Conservation (phyloP, 106 monocot genomes). For the Amphibolis antarctica region DNA sequence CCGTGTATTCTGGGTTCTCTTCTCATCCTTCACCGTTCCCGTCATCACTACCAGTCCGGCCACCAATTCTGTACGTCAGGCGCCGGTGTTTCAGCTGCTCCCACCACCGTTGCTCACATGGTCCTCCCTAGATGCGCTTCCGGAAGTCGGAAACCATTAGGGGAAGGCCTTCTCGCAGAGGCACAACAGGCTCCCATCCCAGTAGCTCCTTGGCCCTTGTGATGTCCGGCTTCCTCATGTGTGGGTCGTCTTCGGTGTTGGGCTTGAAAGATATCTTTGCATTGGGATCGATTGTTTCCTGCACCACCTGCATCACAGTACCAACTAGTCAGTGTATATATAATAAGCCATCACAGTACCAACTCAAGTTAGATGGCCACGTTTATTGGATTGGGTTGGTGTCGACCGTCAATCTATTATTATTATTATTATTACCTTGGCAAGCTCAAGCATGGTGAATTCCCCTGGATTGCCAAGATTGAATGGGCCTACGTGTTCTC, state of each 20-base stretch:
- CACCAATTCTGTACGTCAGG: too few relatives aligned
- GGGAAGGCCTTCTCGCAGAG: conserved; percentile 59
- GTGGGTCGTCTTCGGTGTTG: conserved; percentile 82
- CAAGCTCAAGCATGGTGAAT: conserved; percentile 96
- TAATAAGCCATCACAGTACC: not conserved
- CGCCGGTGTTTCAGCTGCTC: too few relatives aligned
- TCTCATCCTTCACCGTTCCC: too few relatives aligned
- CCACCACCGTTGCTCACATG: not conserved
- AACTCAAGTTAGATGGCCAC: not conserved
- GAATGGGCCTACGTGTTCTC: conserved; percentile 86
- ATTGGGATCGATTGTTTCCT: conserved; percentile 66
- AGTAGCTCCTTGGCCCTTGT: conserved; percentile 59
- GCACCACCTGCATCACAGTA: conserved; percentile 38
- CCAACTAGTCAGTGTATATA: too few relatives aligned
- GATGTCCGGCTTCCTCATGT: conserved; percentile 84
- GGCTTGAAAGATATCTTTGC: conserved; percentile 58
- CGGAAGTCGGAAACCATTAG: conserved; percentile 80
- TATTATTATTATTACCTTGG: conserved; percentile 16
- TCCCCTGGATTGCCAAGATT: conserved; percentile 95
- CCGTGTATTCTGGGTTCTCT: too few relatives aligned
- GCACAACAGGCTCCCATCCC: conserved; percentile 65
- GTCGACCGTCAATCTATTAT: not conserved
- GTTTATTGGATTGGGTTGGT: not conserved
- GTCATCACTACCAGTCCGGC: too few relatives aligned
- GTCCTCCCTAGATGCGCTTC: conserved; percentile 50